Conservation (phyloP, 2,329 filamentous ascomycete genomes). For the Paecilomyces variotii region DNA sequence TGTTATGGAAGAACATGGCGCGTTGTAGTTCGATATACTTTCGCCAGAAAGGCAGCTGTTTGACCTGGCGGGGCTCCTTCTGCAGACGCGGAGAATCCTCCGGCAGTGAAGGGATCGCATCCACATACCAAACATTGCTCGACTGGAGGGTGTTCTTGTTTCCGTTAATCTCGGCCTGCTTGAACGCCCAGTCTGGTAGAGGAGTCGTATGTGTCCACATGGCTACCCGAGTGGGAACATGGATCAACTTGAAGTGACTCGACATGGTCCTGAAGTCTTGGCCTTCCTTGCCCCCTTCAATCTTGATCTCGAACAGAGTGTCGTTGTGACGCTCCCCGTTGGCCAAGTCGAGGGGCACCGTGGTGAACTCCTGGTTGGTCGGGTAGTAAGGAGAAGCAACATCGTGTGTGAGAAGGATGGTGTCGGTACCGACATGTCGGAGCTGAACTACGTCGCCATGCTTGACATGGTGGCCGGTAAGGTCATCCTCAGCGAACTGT, state of each 20-base stretch:
- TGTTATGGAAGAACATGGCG: slow-evolving; percentile 99
- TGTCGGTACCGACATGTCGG: slow-evolving; percentile 77
- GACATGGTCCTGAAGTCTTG: slow-evolving; percentile 87
- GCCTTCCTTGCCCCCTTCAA: slow-evolving; percentile 72
- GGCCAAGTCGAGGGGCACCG: slow-evolving; percentile 64
- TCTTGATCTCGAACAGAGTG: slow-evolving; percentile 83
- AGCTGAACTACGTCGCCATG: slow-evolving; percentile 83
- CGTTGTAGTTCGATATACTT: slow-evolving; percentile 97
- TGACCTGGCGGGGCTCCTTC: slow-evolving; percentile 71
- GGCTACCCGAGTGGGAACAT: slow-evolving; percentile 89
- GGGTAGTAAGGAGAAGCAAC: slow-evolving; percentile 94
- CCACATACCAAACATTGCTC: slow-evolving; percentile 91
- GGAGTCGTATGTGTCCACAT: slow-evolving; percentile 98
- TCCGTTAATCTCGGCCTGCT: slow-evolving; percentile 97
- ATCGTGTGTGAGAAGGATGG: slow-evolving; percentile 83
- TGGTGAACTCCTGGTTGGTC: slow-evolving; percentile 98
- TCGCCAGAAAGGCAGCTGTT: slow-evolving; percentile 74
- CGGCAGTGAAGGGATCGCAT: slow-evolving; percentile 76
- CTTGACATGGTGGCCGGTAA: slow-evolving; percentile 58
- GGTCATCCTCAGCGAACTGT: slow-evolving; percentile 44
- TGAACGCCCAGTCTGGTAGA: slow-evolving; percentile 94
- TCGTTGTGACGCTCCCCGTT: slow-evolving; percentile 71
- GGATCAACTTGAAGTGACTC: slow-evolving; percentile 91
- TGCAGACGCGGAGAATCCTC: slow-evolving; percentile 63
- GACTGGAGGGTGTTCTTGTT: slow-evolving; percentile 90